Evolutionary conservation across 2,329 filamentous ascomycete genomes (phyloP), one percentile per base, ranked within the genome.

Genomic region (Ophiostoma novo-ulmi): DNA sequence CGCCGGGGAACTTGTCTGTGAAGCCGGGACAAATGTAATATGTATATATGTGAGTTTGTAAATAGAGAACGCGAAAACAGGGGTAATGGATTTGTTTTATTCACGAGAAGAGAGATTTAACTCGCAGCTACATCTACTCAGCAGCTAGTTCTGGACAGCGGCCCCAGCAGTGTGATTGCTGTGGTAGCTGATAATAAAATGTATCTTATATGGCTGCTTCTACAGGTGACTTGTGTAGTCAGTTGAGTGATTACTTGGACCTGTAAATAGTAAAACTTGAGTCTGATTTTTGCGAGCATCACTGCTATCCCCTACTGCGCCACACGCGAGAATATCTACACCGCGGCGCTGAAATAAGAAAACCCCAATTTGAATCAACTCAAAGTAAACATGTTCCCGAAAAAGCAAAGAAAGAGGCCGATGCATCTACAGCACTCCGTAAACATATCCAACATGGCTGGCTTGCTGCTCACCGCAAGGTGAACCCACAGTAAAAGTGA

Each of bases 391-490:
- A 31, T 31, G 31, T 31, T 31, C 31, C 31, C 31, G 31, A 55
- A 55, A 55, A 55, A 55, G 48, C 20, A 55, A 8, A 55, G 7
- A 55, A 26, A 26, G 31, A 58, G 11, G 11, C 6, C 3, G 22
- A 58, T 4, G 52, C 52, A 48, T 48, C 44, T 31, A 3, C 31
- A 31, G 31, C 17, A 48, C 44, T 11, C 38, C 38, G 38, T 39
- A n/a, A 17, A n/a, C 44, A 48, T 48, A 20, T 39, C 38, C 31
- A 31, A 44, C 39, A 44, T 44, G 11, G 14, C 11, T 44, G 39
- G 39, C 39, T 44, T n/a, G 22, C 52, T 58, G 58, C 58, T 63
- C 58, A 63, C 58, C 58, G 58, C 58, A 63, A 63, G 58, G 58
- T 63, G 58, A 63, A 63, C 58, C 58, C 58, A 63, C 58, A 35